A percentile compares a stretch with the other conserved stretches of the same genome.
Conservation (phyloP, 2,329 filamentous ascomycete genomes). For the Epichloe uncinata region DNA sequence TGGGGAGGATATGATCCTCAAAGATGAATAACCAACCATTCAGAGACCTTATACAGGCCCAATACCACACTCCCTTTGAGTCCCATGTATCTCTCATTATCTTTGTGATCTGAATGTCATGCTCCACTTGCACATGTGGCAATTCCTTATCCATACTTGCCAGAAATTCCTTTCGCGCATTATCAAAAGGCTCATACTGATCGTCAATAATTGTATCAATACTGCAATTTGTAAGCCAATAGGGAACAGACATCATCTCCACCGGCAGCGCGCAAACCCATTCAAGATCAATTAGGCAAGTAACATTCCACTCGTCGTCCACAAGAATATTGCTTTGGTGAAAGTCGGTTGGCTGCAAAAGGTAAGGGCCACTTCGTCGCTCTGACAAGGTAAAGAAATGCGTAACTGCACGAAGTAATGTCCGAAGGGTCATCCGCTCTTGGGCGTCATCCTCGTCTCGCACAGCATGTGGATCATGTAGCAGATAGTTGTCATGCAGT, state of each 20-base stretch:
- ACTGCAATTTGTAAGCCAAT: slow-evolving; percentile 17
- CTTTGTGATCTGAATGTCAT: slow-evolving; percentile 7
- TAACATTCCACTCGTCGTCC: slow-evolving; percentile 21
- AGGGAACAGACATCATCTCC: slow-evolving; percentile 18
- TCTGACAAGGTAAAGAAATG: slow-evolving; percentile 15
- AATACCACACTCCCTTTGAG: slow-evolving; percentile 13
- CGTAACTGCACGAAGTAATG: slow-evolving; percentile 13
- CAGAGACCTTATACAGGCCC: slow-evolving; percentile 9
- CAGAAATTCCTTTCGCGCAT: slow-evolving; percentile 8
- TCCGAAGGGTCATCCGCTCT: slow-evolving; percentile 15
- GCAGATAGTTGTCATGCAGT: slow-evolving; percentile 15
- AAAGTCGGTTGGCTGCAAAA: slow-evolving; percentile 18
- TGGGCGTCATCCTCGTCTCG: slow-evolving; percentile 14
- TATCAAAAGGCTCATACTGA: slow-evolving; percentile 6
- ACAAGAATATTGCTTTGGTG: slow-evolving; percentile 23
- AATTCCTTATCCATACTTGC: slow-evolving; percentile 8
- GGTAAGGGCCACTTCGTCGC: slow-evolving; percentile 14
- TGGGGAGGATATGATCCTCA: slow-evolving; percentile 1
- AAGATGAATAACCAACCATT: slow-evolving; percentile 11
- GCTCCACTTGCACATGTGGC: slow-evolving; percentile 1
- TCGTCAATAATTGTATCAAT: slow-evolving; percentile 10
- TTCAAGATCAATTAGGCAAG: slow-evolving; percentile 20
- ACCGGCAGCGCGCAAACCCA: slow-evolving; percentile 18
- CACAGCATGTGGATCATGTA: slow-evolving; percentile 15
- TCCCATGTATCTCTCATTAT: slow-evolving; percentile 8